Base-by-base conservation (phyloP, 352 stramenopile species). In the Aphanomyces euteiches region DNA sequence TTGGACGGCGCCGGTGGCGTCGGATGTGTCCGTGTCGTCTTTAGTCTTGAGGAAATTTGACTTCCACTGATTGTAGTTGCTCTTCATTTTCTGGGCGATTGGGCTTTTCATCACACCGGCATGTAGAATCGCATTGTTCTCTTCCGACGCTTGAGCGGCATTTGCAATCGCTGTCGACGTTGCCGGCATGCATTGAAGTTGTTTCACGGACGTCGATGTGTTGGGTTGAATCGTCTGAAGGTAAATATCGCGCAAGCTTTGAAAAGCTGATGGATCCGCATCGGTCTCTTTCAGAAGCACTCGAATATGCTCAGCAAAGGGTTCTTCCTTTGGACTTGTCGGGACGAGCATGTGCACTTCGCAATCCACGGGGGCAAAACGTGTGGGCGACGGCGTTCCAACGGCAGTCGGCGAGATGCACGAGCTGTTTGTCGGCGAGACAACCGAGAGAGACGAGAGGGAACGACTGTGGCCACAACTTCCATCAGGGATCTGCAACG, bases 141-240 rank as follows among this genome's bases (percentile, higher is more conserved):
- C 64, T 63, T 70, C 64, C 3, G 47, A 60, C 19, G 54, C 64
- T 53, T 70, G 64, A 4, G 37, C 54, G 15, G 64, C 64, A 34
- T 70, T 70, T 7, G 64, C 47, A 7, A 70, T 34, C 45, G 47
- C 47, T 0, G 64, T 37, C 17, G 64, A 63, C 17, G 64, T 60
- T 17, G 37, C 43, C 12, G 50, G 63, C 63, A 54, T 47, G 63
- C 47, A 69, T 39, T 69, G 63, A 1, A 56, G 63, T 10, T 69
- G 63, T 34, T 47, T 56, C 34, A 58, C 15, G 7, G 37, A n/a
- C 21, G 40, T 17, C 34, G 63, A 69, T 19, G 64, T 56, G 64
- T 41, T 70, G 5, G 64, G 64, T 41, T 70, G 64, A 10, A 70
- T 13, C n/a, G 64, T 70, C 40, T 70, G 64, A 3, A 70, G 64